phyloP scores from a whole-genome alignment of 352 stramenopile species.

The Globisporangium orthogonon region DNA sequence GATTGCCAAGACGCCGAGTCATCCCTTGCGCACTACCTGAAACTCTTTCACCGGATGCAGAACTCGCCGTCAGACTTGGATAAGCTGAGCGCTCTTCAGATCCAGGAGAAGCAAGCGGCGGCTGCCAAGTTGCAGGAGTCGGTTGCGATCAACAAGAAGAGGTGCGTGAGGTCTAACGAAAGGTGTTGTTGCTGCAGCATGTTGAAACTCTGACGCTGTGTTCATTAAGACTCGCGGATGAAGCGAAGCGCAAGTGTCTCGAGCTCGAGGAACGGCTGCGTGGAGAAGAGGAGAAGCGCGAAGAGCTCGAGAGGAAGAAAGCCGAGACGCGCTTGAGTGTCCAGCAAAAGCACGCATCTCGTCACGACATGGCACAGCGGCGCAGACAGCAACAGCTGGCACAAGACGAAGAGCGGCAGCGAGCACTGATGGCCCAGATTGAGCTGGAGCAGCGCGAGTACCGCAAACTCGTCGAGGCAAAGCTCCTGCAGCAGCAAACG shows the following conservation, averaged over 20 bases:
- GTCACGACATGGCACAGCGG: conserved; percentile 6
- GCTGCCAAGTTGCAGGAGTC: conserved; percentile 22
- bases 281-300: conserved; percentile 13
- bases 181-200: not conserved
- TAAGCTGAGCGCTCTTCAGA: conserved; percentile 20
- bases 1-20: not conserved
- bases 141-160: conserved; percentile 26
- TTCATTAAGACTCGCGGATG: not conserved
- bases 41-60: conserved; percentile 34
- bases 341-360: conserved; percentile 9
- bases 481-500: conserved; percentile 15
- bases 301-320: conserved; percentile 21
- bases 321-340: conserved; percentile 10
- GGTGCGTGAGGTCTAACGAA: not conserved
- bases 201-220: not conserved
- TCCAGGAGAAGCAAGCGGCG: conserved; percentile 26
- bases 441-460: conserved; percentile 10
- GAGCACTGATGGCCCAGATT: conserved; percentile 13
- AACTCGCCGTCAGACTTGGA: conserved; percentile 27
- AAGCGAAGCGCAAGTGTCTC: conserved; percentile 13
- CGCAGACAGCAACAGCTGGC: conserved; percentile 12
- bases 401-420: conserved; percentile 16
- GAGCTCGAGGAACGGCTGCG: conserved; percentile 11
- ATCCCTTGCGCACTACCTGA: conserved; percentile 18
- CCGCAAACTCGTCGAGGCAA: conserved; percentile 14